Evolutionary conservation across 225 moss, liverwort and hornwort species (phyloP), one percentile per base, ranked within the genome.

Genomic region (Asterella californica): DNA sequence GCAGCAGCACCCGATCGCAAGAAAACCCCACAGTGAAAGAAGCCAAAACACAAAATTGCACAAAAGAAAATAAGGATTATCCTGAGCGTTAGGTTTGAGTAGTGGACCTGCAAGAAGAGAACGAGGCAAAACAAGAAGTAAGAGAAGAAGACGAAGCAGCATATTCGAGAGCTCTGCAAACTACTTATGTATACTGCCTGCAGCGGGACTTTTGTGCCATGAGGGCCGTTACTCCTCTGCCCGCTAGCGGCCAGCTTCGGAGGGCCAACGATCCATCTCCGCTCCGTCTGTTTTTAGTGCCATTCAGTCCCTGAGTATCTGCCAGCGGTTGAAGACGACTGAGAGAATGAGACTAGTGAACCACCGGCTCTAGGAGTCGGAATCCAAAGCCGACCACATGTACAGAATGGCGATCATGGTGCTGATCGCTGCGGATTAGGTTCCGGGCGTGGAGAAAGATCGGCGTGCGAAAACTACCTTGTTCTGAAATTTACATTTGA

Each of bases 391-490:
- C 34, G 97, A 97, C 69, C 97, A 97, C 81, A 97, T 97, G 97
- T 93, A 97, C 81, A 91, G 97, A 50, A 97, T 97, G 97, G 93
- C 91, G 72, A 85, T 97, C 72, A 97, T 97, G 97, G 97, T 90
- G 76, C 84, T 97, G 77, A 92, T 94, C 63, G 86, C 92, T 78
- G 89, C 91, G 46, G 91, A 94, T 79, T 82, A 74, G 15, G 79
- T 94, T 57, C 91, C 97, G 46, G 97, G 97, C 60, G 93, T 97
- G 80, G 89, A 97, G 75, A 94, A 90, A 89, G 92, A 97, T 80
- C 93, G 97, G 82, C 93, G 94, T 80, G 94, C 94, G 89, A 97
- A 97, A 87, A 97, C 93, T 93, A 94, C 97, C 15, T 90, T 97
- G 81, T n/a, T n/a, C n/a, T n/a, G n/a, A n/a, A n/a, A n/a, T n/a